Evolutionary conservation across 2,329 filamentous ascomycete genomes (phyloP).

Genomic region (Curvularia sp.): DNA sequence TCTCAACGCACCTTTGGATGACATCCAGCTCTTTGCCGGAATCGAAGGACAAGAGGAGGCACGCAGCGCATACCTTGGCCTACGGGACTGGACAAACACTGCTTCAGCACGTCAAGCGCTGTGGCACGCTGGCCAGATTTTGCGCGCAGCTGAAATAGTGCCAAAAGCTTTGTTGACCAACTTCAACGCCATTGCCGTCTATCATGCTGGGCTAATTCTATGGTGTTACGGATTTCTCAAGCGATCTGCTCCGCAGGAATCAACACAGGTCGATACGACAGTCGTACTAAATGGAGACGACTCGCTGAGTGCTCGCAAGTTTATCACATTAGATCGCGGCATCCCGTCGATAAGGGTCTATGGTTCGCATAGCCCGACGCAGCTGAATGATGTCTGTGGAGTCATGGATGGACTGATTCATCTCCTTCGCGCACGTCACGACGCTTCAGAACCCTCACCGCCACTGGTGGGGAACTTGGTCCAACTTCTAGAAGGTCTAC

Average conservation of each 20-base stretch:
- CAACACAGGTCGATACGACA: conserved; percentile 38
- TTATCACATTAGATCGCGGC: conserved; percentile 64
- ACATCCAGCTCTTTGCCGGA: conserved; percentile 71
- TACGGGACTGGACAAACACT: conserved; percentile 66
- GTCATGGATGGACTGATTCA: conserved; percentile 67
- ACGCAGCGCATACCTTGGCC: conserved; percentile 62
- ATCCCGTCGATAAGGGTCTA: conserved; percentile 56
- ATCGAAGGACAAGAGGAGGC: conserved; percentile 72
- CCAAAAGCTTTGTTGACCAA: conserved; percentile 64
- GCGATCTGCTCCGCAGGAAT: conserved; percentile 36
- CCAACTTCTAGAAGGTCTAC: conserved; percentile 67
- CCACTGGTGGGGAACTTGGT: conserved; percentile 73
- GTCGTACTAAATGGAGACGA: conserved; percentile 65
- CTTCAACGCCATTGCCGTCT: conserved; percentile 72
- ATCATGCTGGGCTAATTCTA: conserved; percentile 71
- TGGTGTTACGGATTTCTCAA: conserved; percentile 71
- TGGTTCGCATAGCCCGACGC: conserved; percentile 30
- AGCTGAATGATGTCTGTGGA: conserved; percentile 62
- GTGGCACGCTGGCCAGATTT: conserved; percentile 72
- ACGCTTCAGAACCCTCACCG: conserved; percentile 50
- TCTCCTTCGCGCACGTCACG: conserved; percentile 62
- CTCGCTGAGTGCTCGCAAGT: conserved; percentile 61
- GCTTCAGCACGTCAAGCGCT: conserved; percentile 65
- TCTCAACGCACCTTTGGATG: conserved; percentile 68
- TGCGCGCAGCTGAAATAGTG: conserved; percentile 65